Conservation (phyloP, 345 rosid genomes). For the Ailanthus altissimus region DNA sequence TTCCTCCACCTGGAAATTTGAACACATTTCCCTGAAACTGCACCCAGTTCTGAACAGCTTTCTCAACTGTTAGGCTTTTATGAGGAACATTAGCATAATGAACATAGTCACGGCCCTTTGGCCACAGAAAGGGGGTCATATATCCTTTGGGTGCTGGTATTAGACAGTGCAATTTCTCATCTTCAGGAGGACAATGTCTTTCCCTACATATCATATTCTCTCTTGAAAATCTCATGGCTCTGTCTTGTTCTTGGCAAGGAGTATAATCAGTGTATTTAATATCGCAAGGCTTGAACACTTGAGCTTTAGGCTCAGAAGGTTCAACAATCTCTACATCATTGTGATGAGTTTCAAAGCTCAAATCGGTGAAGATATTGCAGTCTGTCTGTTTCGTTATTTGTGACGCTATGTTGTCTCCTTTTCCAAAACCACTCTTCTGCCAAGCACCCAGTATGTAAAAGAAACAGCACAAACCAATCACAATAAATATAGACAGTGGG, state of each 20-base stretch:
- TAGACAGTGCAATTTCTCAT: slow-evolving; percentile 82
- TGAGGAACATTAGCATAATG: slow-evolving; percentile 91
- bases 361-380: slow-evolving; percentile 58
- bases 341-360: slow-evolving; percentile 81
- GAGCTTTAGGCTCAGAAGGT: slow-evolving; percentile 51
- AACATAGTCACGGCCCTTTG: slow-evolving; percentile 89
- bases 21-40: slow-evolving; percentile 85
- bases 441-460: slow-evolving; percentile 92
- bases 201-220: slow-evolving; percentile 93
- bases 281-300: slow-evolving; percentile 74
- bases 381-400: slow-evolving; percentile 66
- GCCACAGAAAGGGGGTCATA: slow-evolving; percentile 91
- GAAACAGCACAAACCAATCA: slow-evolving; percentile 82
- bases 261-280: slow-evolving; percentile 77
- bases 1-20: slow-evolving; percentile 98
- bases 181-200: slow-evolving; percentile 87
- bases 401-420: slow-evolving; percentile 76
- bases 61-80: slow-evolving; percentile 84
- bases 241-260: slow-evolving; percentile 94
- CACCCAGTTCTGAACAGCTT: slow-evolving; percentile 95
- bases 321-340: slow-evolving; percentile 55
- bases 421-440: slow-evolving; percentile 95
- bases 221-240: slow-evolving; percentile 91
- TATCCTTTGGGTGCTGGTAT: slow-evolving; percentile 95
- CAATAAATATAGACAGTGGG: slow-evolving; percentile 66